phyloP scores from a whole-genome alignment of 2,329 filamentous ascomycete genomes.

The Niveomyces coronatus region DNA sequence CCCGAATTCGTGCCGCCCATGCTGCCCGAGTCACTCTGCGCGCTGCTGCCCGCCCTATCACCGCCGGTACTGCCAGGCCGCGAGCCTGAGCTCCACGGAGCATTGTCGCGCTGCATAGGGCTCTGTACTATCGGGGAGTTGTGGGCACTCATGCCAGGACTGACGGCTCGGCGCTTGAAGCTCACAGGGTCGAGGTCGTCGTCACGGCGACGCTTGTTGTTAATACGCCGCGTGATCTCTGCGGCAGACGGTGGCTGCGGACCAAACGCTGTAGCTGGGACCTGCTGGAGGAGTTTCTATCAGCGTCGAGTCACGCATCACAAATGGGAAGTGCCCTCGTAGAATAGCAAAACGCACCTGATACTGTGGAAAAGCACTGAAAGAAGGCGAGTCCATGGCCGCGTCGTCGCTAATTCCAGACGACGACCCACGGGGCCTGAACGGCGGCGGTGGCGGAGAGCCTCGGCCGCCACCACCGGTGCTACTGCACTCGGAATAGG shows the following conservation, averaged over 20 bases:
- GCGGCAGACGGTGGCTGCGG: slow-evolving; percentile 51
- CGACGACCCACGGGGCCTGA: slow-evolving; percentile 48
- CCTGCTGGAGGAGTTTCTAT: slow-evolving; percentile 15
- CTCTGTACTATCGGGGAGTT: slow-evolving; percentile 85
- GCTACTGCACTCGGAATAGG: slow-evolving; percentile 58
- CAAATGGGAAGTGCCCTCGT: too few species aligned
- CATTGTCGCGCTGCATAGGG: slow-evolving; percentile 61
- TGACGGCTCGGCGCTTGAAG: slow-evolving; percentile 87
- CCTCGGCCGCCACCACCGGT: slow-evolving; percentile 34
- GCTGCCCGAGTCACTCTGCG: slow-evolving; percentile 40
- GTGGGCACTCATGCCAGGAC: slow-evolving; percentile 80
- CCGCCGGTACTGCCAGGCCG: slow-evolving; percentile 53
- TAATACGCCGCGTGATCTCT: slow-evolving; percentile 68
- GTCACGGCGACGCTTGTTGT: slow-evolving; percentile 75
- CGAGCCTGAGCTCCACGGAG: slow-evolving; percentile 70
- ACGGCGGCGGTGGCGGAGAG: slow-evolving; percentile 57
- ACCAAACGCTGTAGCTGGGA: slow-evolving; percentile 20
- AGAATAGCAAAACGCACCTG: slow-evolving; percentile 17
- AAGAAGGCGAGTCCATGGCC: slow-evolving; percentile 58
- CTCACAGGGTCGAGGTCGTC: slow-evolving; percentile 82
- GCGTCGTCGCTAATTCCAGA: slow-evolving; percentile 59
- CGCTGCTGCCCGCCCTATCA: slow-evolving; percentile 40
- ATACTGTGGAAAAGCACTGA: slow-evolving; percentile 25
- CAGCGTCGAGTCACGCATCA: slow-evolving; percentile 1
- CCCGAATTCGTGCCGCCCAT: slow-evolving; percentile 19